Conservation (phyloP, 148 eudicot species). For the Rhododendron kiyosumense region DNA sequence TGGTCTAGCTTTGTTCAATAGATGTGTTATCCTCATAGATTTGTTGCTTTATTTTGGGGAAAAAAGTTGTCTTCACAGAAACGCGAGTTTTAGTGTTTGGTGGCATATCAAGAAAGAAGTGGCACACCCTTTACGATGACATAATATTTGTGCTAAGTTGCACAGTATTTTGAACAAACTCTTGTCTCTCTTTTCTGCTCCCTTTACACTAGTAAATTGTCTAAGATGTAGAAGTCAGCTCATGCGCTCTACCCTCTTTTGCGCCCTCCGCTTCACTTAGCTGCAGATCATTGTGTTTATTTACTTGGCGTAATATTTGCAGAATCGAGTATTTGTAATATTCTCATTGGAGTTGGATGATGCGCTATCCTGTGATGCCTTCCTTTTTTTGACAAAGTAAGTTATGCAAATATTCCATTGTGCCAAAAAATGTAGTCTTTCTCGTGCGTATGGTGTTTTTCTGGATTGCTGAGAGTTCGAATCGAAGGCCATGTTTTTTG, state of each 20-base stretch:
- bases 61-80: not conserved
- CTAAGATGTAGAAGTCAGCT: not conserved
- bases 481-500: not conserved
- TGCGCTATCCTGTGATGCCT: not conserved
- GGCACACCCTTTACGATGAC: not conserved
- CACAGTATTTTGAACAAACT: no score
- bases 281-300: not conserved
- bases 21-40: not conserved
- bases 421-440: not conserved
- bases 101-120: not conserved
- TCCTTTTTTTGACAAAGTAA: not conserved
- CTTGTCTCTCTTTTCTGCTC: no score
- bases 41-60: not conserved
- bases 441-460: not conserved
- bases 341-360: not conserved
- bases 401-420: not conserved
- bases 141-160: no score
- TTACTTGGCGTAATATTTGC: not conserved
- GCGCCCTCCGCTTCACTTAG: not conserved
- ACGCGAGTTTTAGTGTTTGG: not conserved
- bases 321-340: not conserved
- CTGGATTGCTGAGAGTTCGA: not conserved
- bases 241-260: not conserved
- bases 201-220: no score
- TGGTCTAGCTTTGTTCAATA: not conserved